Conservation (phyloP, 495 filamentous ascomycete genomes). For the Polyplosphaeria fusca region DNA sequence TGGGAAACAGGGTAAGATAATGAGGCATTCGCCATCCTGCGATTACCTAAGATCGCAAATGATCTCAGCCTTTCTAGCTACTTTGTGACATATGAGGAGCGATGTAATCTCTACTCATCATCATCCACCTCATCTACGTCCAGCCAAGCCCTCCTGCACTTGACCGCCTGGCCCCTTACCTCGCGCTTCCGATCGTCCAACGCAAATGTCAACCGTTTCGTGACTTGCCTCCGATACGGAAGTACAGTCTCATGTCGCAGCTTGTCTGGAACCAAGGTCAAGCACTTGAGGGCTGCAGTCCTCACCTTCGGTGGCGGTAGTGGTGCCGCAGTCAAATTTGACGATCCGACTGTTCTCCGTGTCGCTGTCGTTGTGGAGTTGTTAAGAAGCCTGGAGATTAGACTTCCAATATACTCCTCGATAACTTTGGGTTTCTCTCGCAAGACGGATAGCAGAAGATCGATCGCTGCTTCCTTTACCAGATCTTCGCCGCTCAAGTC, state of each 20-base stretch:
- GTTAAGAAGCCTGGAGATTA: slow-evolving; percentile 58
- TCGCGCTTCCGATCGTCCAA: slow-evolving; percentile 67
- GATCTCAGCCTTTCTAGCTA: too few species aligned
- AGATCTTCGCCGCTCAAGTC: slow-evolving; percentile 53
- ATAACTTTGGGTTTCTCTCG: slow-evolving; percentile 54
- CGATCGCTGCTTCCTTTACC: slow-evolving; percentile 63
- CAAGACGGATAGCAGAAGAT: slow-evolving; percentile 58
- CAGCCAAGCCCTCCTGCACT: slow-evolving; percentile 64
- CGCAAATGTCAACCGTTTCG: slow-evolving; percentile 51
- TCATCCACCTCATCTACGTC: slow-evolving; percentile 62
- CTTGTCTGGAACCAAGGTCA: slow-evolving; percentile 52
- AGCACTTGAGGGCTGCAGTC: slow-evolving; percentile 53
- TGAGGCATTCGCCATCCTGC: too few species aligned
- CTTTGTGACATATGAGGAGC: too few species aligned
- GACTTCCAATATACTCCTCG: slow-evolving; percentile 58
- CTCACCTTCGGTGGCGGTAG: slow-evolving; percentile 46
- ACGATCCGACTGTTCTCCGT: background rate
- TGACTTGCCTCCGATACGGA: slow-evolving; percentile 55
- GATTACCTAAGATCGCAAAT: too few species aligned
- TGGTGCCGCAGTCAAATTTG: background rate
- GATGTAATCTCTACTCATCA: slow-evolving; percentile 34
- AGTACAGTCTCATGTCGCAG: slow-evolving; percentile 50
- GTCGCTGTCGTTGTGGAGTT: slow-evolving; percentile 36
- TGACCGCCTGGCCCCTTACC: slow-evolving; percentile 67
- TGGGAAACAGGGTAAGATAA: too few species aligned